Conservation (phyloP, 2,329 filamentous ascomycete genomes). For the Ophiosphaerella narmari region DNA sequence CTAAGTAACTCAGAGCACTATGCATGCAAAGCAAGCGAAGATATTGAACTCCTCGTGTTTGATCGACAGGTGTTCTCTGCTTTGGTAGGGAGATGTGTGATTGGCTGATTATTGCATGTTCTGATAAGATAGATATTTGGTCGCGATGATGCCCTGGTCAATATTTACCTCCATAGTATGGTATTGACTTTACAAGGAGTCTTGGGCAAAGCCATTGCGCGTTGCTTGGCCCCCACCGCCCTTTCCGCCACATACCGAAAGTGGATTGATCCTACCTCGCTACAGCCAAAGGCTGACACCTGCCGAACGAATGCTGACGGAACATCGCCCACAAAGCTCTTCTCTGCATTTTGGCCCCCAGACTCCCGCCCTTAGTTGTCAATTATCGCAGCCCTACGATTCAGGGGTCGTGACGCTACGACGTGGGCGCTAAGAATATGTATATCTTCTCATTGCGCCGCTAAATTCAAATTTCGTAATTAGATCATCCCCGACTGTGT, state of each 20-base stretch:
- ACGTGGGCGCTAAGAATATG: neutral
- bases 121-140: neutral
- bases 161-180: too few species aligned
- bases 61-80: too few species aligned
- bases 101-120: neutral
- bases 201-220: too few species aligned
- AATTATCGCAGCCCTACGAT: neutral
- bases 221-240: too few species aligned
- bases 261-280: neutral
- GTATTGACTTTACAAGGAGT: too few species aligned
- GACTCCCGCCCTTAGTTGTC: neutral
- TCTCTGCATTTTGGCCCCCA: constrained; percentile 1
- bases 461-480: neutral
- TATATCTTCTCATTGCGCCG: neutral
- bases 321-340: neutral
- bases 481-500: neutral
- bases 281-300: neutral
- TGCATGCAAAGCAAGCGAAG: too few species aligned
- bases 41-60: too few species aligned
- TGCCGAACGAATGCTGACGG: neutral
- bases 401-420: neutral
- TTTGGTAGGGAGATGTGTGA: neutral
- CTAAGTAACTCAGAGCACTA: too few species aligned
- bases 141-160: too few species aligned
- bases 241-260: neutral